These are phyloP conservation scores for Phycomyces blakesleeanus DNA, from an alignment of 192 early-diverging fungal species.

Conservation along the genomic window DNA sequence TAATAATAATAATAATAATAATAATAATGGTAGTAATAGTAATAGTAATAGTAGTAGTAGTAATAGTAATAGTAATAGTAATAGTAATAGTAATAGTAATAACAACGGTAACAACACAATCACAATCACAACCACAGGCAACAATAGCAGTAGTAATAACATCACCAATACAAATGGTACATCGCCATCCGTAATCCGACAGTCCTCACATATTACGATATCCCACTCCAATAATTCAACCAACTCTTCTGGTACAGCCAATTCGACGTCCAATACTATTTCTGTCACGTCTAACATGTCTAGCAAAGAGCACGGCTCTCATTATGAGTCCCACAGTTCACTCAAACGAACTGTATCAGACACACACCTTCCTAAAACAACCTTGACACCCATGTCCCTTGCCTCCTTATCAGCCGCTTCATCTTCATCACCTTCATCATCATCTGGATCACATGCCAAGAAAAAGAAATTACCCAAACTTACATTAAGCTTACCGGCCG, in stretches of 20 bases:
- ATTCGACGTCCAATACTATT: too few species aligned
- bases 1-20: constrained; percentile 1
- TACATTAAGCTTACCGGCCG: constrained; percentile 9
- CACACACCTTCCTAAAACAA: neutral
- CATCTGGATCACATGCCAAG: neutral
- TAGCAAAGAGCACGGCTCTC: too few species aligned
- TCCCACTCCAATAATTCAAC: too few species aligned
- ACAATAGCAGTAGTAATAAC: constrained; percentile 4
- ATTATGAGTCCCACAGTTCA: too few species aligned
- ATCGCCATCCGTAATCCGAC: neutral
- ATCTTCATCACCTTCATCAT: neutral
- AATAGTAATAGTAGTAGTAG: constrained; percentile 3
- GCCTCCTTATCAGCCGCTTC: neutral
- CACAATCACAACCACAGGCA: constrained; percentile 1
- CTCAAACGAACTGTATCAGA: neutral
- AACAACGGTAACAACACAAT: constrained; percentile 11
- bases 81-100: constrained; percentile 5
- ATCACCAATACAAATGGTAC: neutral
- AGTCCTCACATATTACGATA: neutral
- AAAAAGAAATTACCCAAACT: constrained; percentile 15
- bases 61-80: constrained; percentile 2
- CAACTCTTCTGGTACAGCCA: too few species aligned
- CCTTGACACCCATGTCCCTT: neutral
- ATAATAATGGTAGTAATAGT: constrained; percentile 1
- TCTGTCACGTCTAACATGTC: too few species aligned